A percentile compares a stretch with the other conserved stretches of the same genome.
phyloP scores from a whole-genome alignment of 1,284 basidiomycete species.

The Rhodotorula glutinis region DNA sequence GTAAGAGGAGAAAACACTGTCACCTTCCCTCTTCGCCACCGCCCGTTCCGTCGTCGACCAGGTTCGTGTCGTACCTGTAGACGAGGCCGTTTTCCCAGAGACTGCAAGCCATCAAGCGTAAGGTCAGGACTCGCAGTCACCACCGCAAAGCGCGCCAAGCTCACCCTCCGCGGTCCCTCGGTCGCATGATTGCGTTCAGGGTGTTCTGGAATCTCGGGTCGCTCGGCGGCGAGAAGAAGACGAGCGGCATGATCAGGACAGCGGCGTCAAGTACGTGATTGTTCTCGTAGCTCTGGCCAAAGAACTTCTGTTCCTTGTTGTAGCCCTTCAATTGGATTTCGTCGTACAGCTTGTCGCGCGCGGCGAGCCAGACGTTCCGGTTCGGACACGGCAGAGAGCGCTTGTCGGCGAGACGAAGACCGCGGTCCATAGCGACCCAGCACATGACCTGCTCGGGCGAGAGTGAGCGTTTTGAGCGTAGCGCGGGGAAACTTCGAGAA shows the following conservation, averaged over 20 bases:
- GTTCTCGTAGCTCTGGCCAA: slow-evolving; percentile 51
- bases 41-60: slow-evolving; percentile 84
- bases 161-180: slow-evolving; percentile 68
- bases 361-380: slow-evolving; percentile 62
- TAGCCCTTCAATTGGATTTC: slow-evolving; percentile 68
- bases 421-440: slow-evolving; percentile 80
- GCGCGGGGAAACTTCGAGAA: too few relatives aligned
- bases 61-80: slow-evolving; percentile 73
- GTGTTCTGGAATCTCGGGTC: slow-evolving; percentile 83
- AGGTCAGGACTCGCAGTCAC: background rate
- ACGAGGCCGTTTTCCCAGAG: slow-evolving; percentile 50
- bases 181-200: slow-evolving; percentile 71
- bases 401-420: slow-evolving; percentile 84
- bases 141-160: background rate
- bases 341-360: slow-evolving; percentile 77
- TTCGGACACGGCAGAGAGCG: slow-evolving; percentile 54
- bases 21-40: slow-evolving; percentile 59
- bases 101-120: background rate
- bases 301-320: slow-evolving; percentile 58
- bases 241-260: slow-evolving; percentile 44
- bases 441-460: slow-evolving; percentile 16
- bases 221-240: slow-evolving; percentile 76
- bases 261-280: slow-evolving; percentile 52
- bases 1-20: too few relatives aligned
- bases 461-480: slow-evolving; percentile 27